phyloP scores from a whole-genome alignment of 306 rosid genomes.

The Cucumis sativus region DNA sequence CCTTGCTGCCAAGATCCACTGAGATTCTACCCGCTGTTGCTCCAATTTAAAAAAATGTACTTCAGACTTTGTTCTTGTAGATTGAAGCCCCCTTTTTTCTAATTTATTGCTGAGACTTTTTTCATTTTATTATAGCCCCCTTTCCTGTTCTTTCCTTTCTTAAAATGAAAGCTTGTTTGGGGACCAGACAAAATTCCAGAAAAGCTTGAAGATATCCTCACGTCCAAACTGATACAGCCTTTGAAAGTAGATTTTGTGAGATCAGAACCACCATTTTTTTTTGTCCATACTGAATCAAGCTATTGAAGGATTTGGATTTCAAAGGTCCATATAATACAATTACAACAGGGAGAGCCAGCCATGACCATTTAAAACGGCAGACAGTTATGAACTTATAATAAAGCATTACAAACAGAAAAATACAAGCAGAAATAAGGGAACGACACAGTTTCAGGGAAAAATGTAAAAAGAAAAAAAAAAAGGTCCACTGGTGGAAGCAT shows the following conservation, averaged over 20 bases:
- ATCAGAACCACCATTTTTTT: not conserved
- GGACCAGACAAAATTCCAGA: not conserved
- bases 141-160: not conserved
- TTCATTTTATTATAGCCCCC: not conserved
- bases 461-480: no score
- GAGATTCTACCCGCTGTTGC: no score
- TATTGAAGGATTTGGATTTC: not conserved
- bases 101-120: not conserved
- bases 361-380: not conserved
- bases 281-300: constrained; percentile 3
- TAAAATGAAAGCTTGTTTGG: not conserved
- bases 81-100: not conserved
- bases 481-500: not conserved
- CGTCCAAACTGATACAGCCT: not conserved
- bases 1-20: no score
- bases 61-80: not conserved
- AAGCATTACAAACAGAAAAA: not conserved
- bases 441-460: not conserved
- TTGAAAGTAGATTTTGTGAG: not conserved
- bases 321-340: not conserved
- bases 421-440: not conserved
- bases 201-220: not conserved
- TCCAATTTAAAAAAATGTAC: not conserved
- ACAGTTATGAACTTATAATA: not conserved
- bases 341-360: not conserved